A percentile compares a stretch with the other conserved stretches of the same genome.
These are phyloP conservation scores for Sordariomycetes sp. DNA, from an alignment of 2,329 filamentous ascomycete genomes.

Conservation along the genomic window DNA sequence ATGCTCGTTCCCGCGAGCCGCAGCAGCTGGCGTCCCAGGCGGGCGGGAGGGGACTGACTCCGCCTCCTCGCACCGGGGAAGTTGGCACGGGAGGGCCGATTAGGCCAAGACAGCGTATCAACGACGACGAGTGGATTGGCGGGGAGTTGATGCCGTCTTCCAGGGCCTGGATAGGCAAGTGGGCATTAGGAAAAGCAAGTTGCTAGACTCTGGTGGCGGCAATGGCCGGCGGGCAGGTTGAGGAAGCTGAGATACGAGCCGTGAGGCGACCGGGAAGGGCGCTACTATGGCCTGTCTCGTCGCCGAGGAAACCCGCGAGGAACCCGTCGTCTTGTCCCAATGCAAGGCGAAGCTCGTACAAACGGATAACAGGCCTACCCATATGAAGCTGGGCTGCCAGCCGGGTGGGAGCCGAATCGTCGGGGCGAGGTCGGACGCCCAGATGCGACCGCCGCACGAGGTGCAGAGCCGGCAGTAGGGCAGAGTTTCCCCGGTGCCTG, in stretches of 20 bases:
- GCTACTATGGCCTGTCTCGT: not conserved
- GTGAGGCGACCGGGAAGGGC: not conserved
- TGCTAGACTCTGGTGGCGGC: not conserved
- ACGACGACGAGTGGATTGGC: not conserved
- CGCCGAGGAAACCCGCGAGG: not conserved
- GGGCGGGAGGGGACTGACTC: not conserved
- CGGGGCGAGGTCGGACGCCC: not conserved
- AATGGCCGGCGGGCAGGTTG: not conserved
- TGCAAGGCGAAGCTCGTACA: not conserved
- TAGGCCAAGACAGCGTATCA: not conserved
- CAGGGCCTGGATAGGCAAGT: not conserved
- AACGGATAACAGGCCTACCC: not conserved
- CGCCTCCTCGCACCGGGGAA: not conserved
- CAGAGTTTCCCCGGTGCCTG: too few species aligned
- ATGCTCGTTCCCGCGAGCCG: not conserved
- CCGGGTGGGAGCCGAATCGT: not conserved
- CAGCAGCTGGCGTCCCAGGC: too few species aligned
- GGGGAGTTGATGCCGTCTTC: not conserved
- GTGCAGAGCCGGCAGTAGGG: not conserved
- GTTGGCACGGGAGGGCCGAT: not conserved
- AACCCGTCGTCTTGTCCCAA: not conserved
- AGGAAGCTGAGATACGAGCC: not conserved
- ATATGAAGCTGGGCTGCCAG: not conserved
- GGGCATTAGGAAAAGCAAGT: not conserved
- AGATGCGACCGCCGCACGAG: not conserved